These are phyloP conservation scores for Terana coerulea DNA, from an alignment of 768 basidiomycete species.

Conservation along the genomic window DNA sequence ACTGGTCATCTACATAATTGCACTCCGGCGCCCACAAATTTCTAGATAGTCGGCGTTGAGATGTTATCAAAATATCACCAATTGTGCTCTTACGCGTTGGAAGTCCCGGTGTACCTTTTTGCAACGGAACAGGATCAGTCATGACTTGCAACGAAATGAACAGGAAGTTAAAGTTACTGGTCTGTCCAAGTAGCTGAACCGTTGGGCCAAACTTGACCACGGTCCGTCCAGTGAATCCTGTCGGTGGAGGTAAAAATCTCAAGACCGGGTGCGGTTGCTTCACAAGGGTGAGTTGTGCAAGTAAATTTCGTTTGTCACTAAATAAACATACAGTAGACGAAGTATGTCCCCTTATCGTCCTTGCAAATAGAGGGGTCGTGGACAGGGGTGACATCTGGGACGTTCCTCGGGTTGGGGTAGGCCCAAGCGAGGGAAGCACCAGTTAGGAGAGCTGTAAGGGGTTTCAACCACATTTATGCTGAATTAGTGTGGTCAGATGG, in stretches of 20 bases:
- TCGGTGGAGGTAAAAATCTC: slow-evolving; percentile 49
- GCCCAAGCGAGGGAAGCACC: neutral
- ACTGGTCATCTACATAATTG: slow-evolving; percentile 21
- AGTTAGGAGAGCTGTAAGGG: too few relatives aligned
- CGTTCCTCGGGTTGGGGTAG: slow-evolving; percentile 2
- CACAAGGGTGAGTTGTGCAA: neutral
- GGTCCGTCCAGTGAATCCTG: slow-evolving; percentile 41
- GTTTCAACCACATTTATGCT: too few relatives aligned
- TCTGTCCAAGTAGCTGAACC: slow-evolving; percentile 45
- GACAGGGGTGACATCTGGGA: slow-evolving; percentile 11
- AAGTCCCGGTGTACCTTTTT: slow-evolving; percentile 47
- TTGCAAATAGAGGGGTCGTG: slow-evolving; percentile 33
- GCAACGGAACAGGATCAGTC: too few relatives aligned
- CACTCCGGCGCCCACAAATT: slow-evolving; percentile 34
- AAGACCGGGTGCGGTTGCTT: slow-evolving; percentile 43
- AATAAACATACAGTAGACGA: slow-evolving; percentile 39
- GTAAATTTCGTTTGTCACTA: neutral
- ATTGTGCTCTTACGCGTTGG: slow-evolving; percentile 26
- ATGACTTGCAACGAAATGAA: too few relatives aligned
- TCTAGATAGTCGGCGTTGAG: slow-evolving; percentile 11
- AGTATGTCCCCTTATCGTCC: slow-evolving; percentile 43
- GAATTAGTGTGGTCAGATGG: too few relatives aligned
- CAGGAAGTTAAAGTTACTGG: too few relatives aligned
- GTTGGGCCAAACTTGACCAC: slow-evolving; percentile 44
- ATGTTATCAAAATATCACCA: neutral